Evolutionary conservation across 2,329 filamentous ascomycete genomes (phyloP), one percentile per base, ranked within the genome.

Genomic region (Verticillium klebahnii): DNA sequence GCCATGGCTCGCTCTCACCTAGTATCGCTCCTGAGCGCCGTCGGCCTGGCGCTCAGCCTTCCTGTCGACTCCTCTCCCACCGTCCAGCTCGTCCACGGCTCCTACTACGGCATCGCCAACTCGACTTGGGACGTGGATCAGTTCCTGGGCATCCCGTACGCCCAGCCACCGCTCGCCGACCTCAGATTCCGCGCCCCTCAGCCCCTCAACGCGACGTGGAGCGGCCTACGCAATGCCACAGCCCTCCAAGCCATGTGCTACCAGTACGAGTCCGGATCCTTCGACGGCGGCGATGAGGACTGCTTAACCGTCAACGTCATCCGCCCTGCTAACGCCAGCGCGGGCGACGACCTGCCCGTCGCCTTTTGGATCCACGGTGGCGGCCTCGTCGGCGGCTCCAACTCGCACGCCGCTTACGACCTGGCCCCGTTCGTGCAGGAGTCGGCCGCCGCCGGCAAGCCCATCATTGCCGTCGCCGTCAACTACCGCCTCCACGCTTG

Each of bases 291-390:
- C 5, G 6, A 54, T 4, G 50, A 54, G 19, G 50, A 54, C 19
- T 54, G 50, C 19, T 23, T 54, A 3, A 54, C 19, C 17, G 17
- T 54, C 19, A 23, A 19, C 17, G 29, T 54, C 7, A 23, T 17
- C 17, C 19, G 32, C 17, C 65, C 65, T 0, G 73, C 77, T 0
- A 85, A 85, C 5, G 85, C 82, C 1, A 80, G 76, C 32, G 70
- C 82, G 0, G 75, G 75, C 2, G 80, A 81, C 23, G 86, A 86
- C 50, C 74, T 90, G 1, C 88, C 89, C 0, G 88, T 91, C 1
- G 71, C 90, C 2, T 87, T 89, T 65, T 91, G 87, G 86, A 90
- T 91, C 61, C 6, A 64, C 63, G 39, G 36, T 7, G 36, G 36
- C 15, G 36, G 36, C 15, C 15, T 37, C 29, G 29, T 29, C 29